Evolutionary conservation across 2,329 filamentous ascomycete genomes (phyloP).

Genomic region (Fusarium circinatum): DNA sequence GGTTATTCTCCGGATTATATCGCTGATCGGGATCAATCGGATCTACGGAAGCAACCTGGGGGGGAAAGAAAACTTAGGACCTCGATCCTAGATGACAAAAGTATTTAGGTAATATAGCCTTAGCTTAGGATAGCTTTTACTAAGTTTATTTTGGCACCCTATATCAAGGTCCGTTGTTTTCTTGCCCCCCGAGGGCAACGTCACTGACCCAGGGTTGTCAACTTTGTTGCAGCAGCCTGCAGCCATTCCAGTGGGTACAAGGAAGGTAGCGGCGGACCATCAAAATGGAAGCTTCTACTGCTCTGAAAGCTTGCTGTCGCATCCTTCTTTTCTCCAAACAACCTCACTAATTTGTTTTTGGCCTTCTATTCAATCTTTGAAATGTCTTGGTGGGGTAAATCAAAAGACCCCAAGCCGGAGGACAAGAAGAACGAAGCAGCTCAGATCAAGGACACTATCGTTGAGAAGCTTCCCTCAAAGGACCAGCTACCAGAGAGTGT

Average conservation of each 20-base stretch:
- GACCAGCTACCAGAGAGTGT: constrained; percentile 65
- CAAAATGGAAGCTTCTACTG: constrained; percentile 31
- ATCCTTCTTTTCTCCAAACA: not conserved
- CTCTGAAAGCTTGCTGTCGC: not conserved
- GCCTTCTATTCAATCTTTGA: not conserved
- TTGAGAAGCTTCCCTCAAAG: constrained; percentile 59
- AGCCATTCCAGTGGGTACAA: constrained; percentile 14
- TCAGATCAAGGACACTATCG: constrained; percentile 49
- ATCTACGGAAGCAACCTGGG: constrained; percentile 18
- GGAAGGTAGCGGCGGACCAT: constrained; percentile 24
- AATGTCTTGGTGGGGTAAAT: constrained; percentile 58
- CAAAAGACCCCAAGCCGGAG: constrained; percentile 48
- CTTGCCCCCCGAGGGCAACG: constrained; percentile 12
- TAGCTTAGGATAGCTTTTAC: no score
- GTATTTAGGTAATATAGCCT: no score
- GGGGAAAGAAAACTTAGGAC: no score
- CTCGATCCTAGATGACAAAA: no score
- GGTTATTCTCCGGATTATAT: constrained; percentile 46
- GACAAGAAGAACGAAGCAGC: constrained; percentile 41
- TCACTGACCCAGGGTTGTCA: constrained; percentile 22
- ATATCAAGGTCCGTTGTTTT: no score
- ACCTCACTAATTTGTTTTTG: not conserved
- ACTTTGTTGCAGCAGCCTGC: constrained; percentile 4
- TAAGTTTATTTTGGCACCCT: no score
- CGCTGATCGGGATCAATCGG: constrained; percentile 40